Base-by-base conservation (phyloP, 2,329 filamentous ascomycete genomes). In the Domatiomyces globalis region DNA sequence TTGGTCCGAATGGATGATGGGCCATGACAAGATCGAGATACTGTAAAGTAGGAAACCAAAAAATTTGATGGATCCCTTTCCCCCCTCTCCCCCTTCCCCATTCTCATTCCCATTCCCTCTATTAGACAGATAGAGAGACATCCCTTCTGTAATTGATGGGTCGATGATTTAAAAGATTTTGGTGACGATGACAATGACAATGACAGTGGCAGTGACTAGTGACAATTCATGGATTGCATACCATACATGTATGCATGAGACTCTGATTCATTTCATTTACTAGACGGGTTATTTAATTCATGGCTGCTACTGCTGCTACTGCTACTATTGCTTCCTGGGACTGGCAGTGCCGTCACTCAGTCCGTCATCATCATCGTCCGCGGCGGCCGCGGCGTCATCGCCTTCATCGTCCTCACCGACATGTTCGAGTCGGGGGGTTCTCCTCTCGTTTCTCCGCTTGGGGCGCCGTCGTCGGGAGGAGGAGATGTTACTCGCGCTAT, bases 401-500 rank as follows among this genome's bases (percentile, higher is more conserved):
- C 15, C 9, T 15, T 39, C 33, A 39, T 39, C 33, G 12, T 39
- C 33, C 33, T 39, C 33, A 10, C 33, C 33, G 10, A 39, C 72
- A 49, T 73, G 70, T 52, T 72, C 70, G 4, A 73, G 69, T 1
- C 67, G 63, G 7, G 72, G 71, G 1, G 71, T 74, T n/a, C 71
- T 66, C 54, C 72, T 66, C 58, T 74, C 72, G 10, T 65, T 71
- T 4, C 72, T 63, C 56, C 72, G 60, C 58, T 72, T 74, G 5
- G 70, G 70, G 27, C 71, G 65, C 20, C 67, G 63, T 45, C 71
- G 62, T 22, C 60, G 56, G 46, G 67, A 69, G n/a, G 69, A 69
- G 54, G 68, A 71, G 48, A 74, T 70, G 45, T 74, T 74, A 55
- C 71, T 74, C 8, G 72, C 72, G 19, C 68, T 71, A 59, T 74